Base-by-base conservation (phyloP, 257 asterid species). In the Anisodus acutangulus region DNA sequence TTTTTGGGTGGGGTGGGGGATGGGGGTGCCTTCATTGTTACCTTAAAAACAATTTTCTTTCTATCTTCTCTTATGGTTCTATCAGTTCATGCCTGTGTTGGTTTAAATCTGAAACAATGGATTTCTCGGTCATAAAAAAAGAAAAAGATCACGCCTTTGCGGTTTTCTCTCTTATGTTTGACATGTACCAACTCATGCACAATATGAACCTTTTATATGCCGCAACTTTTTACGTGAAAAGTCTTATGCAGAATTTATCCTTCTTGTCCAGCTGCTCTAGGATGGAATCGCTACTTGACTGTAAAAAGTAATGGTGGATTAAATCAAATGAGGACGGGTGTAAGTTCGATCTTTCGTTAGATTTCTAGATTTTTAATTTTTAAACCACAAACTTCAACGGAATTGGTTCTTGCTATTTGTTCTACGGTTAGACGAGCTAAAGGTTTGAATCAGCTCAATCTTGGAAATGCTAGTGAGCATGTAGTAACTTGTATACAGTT, bases 291-390 rank as follows among this genome's bases (percentile, higher is more conserved):
- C 84, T 96, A 94, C 85, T 90, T 96, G 88, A 96, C 99, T 59
- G 99, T 94, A 80, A 91, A 89, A 83, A 85, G 98, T 89, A 96
- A 96, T 84, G 99, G 99, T 72, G 98, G 98, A 85, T 88, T 96
- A 80, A 96, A 96, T 90, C 99, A 96, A 89, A 96, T 96, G 99
- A 93, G 98, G 55, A 90, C 95, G 62, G 99, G 99, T 85, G 99
- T 96, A 86, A 89, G 93, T 86, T 41, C 47, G 43, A 80, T 45
- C 41, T 63, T 47, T 10, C 70, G 37, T 85, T 80, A 57, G 41
- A 45, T 11, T 76, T 53, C 81, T 76, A 49, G 51, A 57, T 74
- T 79, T 22, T 22, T 22, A 22, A 22, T 22, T n/a, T 45, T 45
- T 72, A 45, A 47, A 9, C 41, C 80, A 19, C 11, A 72, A 71